Evolutionary conservation across 2,329 filamentous ascomycete species (phyloP).

Genomic region (Pestalotiopsis sp.): DNA sequence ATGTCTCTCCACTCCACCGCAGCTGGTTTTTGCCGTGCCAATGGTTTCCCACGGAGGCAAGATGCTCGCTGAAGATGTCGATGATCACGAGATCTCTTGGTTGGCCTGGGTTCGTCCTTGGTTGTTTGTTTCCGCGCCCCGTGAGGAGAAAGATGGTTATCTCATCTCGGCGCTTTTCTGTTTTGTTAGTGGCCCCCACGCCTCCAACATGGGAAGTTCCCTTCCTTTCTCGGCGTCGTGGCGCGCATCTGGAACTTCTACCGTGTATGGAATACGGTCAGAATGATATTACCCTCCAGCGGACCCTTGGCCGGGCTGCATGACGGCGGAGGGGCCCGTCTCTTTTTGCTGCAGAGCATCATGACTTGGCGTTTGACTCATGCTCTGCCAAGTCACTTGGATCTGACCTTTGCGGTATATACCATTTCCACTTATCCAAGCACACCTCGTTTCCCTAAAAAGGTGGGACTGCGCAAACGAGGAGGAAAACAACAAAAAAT

Average conservation of each 20-base stretch:
- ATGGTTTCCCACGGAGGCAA: neutral
- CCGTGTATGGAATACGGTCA: neutral
- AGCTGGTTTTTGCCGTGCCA: neutral
- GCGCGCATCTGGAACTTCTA: neutral
- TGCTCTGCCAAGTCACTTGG: neutral
- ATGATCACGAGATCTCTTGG: neutral
- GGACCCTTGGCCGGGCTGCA: neutral
- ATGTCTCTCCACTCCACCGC: neutral
- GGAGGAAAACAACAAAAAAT: conserved; percentile 3
- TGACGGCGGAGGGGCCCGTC: neutral
- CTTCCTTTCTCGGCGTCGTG: conserved; percentile 6
- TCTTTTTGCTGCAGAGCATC: neutral
- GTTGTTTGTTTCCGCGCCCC: neutral
- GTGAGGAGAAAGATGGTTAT: neutral
- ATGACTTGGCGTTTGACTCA: conserved; percentile 11
- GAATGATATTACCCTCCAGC: neutral
- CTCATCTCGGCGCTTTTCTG: conserved; percentile 2
- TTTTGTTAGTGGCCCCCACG: conserved; percentile 9
- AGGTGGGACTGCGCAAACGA: neutral
- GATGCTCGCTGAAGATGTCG: neutral
- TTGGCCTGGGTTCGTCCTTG: neutral
- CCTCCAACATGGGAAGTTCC: neutral
- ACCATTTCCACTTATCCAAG: neutral
- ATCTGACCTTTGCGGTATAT: neutral
- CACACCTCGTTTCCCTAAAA: neutral